These are phyloP conservation scores for Chrysoporthe puriensis DNA, from an alignment of 2,329 filamentous ascomycete species.

Conservation along the genomic window DNA sequence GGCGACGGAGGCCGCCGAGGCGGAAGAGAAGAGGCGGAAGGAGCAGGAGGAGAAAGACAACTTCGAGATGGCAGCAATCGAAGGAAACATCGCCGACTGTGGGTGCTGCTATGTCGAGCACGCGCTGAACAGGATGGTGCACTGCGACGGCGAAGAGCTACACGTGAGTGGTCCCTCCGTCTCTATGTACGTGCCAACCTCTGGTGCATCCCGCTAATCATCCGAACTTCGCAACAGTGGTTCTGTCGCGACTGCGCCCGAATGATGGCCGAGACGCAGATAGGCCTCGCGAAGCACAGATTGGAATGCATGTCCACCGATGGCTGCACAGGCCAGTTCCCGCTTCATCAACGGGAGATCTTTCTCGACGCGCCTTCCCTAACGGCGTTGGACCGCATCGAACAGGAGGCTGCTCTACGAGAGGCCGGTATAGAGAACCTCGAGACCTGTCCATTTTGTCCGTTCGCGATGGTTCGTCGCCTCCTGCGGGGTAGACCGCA, in stretches of 20 bases:
- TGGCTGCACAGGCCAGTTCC: slow-evolving; percentile 67
- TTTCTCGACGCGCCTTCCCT: slow-evolving; percentile 63
- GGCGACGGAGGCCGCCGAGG: slow-evolving; percentile 33
- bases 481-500: neutral
- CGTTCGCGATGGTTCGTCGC: slow-evolving; percentile 64
- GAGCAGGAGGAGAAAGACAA: slow-evolving; percentile 46
- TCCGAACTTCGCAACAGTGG: slow-evolving; percentile 43
- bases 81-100: slow-evolving; percentile 67
- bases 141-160: slow-evolving; percentile 60
- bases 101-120: slow-evolving; percentile 73
- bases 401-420: slow-evolving; percentile 71
- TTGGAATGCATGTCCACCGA: slow-evolving; percentile 73
- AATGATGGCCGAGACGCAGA: slow-evolving; percentile 66
- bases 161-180: slow-evolving; percentile 48
- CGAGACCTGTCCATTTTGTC: slow-evolving; percentile 79
- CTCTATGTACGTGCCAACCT: neutral
- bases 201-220: neutral
- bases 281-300: slow-evolving; percentile 71
- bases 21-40: slow-evolving; percentile 33
- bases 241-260: slow-evolving; percentile 73
- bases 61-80: slow-evolving; percentile 44
- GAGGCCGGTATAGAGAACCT: slow-evolving; percentile 73
- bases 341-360: slow-evolving; percentile 53
- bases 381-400: slow-evolving; percentile 68
- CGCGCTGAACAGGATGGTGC: slow-evolving; percentile 68